phyloP scores from a whole-genome alignment of 1,284 basidiomycete genomes.

The Ustilago esculenta region DNA sequence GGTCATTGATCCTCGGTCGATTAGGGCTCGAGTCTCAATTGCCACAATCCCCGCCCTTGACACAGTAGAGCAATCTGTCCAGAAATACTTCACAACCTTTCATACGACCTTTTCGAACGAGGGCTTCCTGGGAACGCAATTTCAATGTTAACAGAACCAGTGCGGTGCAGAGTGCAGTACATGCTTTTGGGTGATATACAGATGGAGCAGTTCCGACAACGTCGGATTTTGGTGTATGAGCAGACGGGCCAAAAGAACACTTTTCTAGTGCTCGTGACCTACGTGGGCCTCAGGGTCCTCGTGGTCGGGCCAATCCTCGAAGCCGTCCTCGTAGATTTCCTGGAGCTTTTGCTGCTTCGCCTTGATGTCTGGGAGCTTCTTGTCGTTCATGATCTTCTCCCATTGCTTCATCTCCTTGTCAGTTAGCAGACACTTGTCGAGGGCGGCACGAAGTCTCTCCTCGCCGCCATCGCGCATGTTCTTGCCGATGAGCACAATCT shows the following conservation, averaged over 20 bases:
- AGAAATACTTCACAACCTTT: too few species aligned
- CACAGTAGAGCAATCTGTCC: too few species aligned
- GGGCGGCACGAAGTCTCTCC: slow-evolving; percentile 63
- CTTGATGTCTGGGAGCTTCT: slow-evolving; percentile 4
- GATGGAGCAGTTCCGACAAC: too few species aligned
- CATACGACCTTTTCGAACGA: too few species aligned
- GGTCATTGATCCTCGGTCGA: neutral
- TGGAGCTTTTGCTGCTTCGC: slow-evolving; percentile 62
- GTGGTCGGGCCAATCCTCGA: slow-evolving; percentile 67
- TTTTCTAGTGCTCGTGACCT: slow-evolving; percentile 32
- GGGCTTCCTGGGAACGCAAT: too few species aligned
- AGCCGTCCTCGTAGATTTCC: slow-evolving; percentile 67
- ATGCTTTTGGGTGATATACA: slow-evolving; percentile 2
- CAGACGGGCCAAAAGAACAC: too few species aligned
- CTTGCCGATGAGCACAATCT: slow-evolving; percentile 68
- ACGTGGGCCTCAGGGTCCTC: slow-evolving; percentile 58
- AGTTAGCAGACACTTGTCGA: slow-evolving; percentile 67
- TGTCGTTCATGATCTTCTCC: slow-evolving; percentile 67
- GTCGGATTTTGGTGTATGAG: too few species aligned
- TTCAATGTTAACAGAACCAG: too few species aligned
- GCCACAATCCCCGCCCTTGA: too few species aligned
- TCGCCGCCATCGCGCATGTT: slow-evolving; percentile 62
- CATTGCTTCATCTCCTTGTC: slow-evolving; percentile 69
- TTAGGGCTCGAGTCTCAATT: neutral
- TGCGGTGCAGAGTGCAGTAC: neutral